phyloP scores from a whole-genome alignment of 2,329 filamentous ascomycete genomes.

The Fusarium sp. region DNA sequence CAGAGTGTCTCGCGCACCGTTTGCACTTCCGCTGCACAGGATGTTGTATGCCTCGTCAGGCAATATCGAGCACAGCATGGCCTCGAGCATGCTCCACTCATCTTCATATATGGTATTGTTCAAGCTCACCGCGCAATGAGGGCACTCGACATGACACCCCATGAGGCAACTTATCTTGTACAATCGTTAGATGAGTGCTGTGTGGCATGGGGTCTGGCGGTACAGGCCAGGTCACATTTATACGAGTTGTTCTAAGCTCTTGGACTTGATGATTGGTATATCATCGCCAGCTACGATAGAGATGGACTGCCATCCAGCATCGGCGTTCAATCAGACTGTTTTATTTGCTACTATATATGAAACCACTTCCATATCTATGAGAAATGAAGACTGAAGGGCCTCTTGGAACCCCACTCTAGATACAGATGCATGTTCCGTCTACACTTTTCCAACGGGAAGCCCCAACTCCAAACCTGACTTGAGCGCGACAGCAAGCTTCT shows the following conservation, averaged over 20 bases:
- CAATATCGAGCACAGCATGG: constrained; percentile 39
- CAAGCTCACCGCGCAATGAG: constrained; percentile 32
- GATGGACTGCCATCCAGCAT: not conserved
- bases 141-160: not conserved
- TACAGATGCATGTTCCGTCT: not conserved
- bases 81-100: constrained; percentile 35
- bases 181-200: constrained; percentile 15
- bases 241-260: not conserved
- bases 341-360: not conserved
- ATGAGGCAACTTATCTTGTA: constrained; percentile 5
- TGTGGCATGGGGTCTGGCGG: constrained; percentile 13
- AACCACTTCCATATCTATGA: not conserved
- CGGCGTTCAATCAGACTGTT: not conserved
- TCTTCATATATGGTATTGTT: constrained; percentile 41
- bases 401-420: not conserved
- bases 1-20: constrained; percentile 1
- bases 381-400: not conserved
- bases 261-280: not conserved
- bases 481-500: not conserved
- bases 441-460: not conserved
- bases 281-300: not conserved
- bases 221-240: constrained; percentile 1
- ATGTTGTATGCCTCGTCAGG: constrained; percentile 36
- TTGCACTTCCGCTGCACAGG: constrained; percentile 36
- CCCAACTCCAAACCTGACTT: not conserved